Evolutionary conservation across 1,284 basidiomycete species (phyloP), one percentile per base, ranked within the genome.

Genomic region (Naganishia cerealis): DNA sequence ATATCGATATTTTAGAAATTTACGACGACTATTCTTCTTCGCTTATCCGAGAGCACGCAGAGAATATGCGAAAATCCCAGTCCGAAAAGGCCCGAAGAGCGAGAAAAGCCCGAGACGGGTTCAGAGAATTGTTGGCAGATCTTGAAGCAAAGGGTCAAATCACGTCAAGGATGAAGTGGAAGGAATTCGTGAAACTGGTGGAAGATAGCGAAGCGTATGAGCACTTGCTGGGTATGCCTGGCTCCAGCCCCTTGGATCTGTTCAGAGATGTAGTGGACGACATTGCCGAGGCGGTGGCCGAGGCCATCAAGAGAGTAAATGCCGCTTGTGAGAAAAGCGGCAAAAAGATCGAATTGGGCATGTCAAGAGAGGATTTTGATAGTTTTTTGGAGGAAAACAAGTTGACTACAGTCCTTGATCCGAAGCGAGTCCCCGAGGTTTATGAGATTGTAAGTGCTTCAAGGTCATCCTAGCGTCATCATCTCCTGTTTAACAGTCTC

Each of bases 221-320:
- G 39, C 84, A 86, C 69, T 86, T 97, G 77, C 86, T 97, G 7
- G 94, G 94, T 1, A 90, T 90, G 75, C 90, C 92, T 4, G 96
- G 96, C 16, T 95, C 92, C 2, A 92, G 90, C 71, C 93, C 95
- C 0, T 84, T 99, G 50, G 95, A 99, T 72, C 85, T 99, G 12
- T 99, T 97, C 81, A 97, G 92, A 91, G 95, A 99, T 78, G 78
- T 86, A 5, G 88, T 97, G 50, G 95, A 99, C 79, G 85, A 85
- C 48, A 84, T 97, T 3, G 92, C 93, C 74, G 88, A 92, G 74
- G 86, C 88, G 72, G 85, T 96, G 13, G 93, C 95, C 71, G 84
- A 84, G 29, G 90, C 90, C 73, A 87, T 91, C 54, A 78, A 81
- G 42, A 81, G 81, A 8, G 87, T 88, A 75, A 79, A 80, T 29